Percentiles rank a stretch among this genome's conserved stretches.
These are phyloP conservation scores for Przewalskia tangutica DNA, from an alignment of 257 asterid species.

Conservation along the genomic window DNA sequence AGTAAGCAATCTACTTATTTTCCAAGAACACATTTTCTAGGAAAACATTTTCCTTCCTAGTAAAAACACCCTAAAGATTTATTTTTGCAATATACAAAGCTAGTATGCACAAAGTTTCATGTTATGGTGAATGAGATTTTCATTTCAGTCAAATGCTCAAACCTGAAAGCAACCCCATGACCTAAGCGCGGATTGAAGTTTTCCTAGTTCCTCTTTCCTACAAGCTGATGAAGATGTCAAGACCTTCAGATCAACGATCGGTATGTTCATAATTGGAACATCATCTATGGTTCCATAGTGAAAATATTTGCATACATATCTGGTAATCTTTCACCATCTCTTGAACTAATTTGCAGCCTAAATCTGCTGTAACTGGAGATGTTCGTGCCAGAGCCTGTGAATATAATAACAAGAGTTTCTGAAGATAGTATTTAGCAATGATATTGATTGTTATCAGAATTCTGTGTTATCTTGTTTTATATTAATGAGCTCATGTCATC, in stretches of 20 bases:
- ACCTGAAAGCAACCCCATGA: slow-evolving; percentile 72
- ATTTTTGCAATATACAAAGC: too few relatives aligned
- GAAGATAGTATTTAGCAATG: background rate
- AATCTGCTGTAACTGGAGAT: slow-evolving; percentile 2
- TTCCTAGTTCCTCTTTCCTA: slow-evolving; percentile 24
- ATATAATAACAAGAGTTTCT: background rate
- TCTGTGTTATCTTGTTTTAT: background rate
- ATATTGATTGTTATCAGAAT: background rate
- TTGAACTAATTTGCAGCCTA: slow-evolving; percentile 21
- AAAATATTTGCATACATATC: slow-evolving; percentile 23
- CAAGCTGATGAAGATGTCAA: slow-evolving; percentile 17
- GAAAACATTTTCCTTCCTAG: too few relatives aligned
- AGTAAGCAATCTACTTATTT: too few relatives aligned
- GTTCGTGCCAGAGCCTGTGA: slow-evolving; percentile 13
- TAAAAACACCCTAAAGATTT: background rate
- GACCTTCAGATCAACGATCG: slow-evolving; percentile 29
- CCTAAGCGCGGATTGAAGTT: slow-evolving; percentile 44
- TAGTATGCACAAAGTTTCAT: background rate
- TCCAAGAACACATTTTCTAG: too few relatives aligned
- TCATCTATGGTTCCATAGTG: slow-evolving; percentile 20
- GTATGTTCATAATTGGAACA: slow-evolving; percentile 24
- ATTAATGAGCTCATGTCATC: background rate
- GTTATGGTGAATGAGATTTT: background rate
- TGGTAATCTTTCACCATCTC: slow-evolving; percentile 39
- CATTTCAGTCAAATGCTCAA: background rate